These are phyloP conservation scores for Hypoxylon crocopeplum DNA, from an alignment of 495 filamentous ascomycete species.

Conservation along the genomic window DNA sequence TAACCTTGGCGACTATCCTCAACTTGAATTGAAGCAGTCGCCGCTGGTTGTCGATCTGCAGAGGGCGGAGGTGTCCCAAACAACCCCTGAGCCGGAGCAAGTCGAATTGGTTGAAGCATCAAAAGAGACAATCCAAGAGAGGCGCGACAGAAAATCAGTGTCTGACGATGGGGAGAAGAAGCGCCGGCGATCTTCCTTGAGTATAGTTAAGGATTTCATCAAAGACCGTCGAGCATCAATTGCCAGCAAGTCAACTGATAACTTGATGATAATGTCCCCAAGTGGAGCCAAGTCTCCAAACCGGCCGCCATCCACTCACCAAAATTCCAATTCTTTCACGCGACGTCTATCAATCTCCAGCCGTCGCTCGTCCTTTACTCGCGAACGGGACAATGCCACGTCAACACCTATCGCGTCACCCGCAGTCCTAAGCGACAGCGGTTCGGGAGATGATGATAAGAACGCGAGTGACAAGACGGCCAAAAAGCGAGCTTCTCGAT, in stretches of 20 bases:
- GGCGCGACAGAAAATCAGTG: slow-evolving; percentile 43
- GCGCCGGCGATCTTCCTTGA: slow-evolving; percentile 55
- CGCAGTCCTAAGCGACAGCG: slow-evolving; percentile 41
- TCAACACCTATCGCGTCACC: slow-evolving; percentile 38
- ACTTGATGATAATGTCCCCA: slow-evolving; percentile 40
- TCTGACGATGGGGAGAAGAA: slow-evolving; percentile 38
- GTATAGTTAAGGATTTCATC: slow-evolving; percentile 60
- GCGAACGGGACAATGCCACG: slow-evolving; percentile 35
- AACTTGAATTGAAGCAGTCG: slow-evolving; percentile 72
- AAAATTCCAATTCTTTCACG: slow-evolving; percentile 36
- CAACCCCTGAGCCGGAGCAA: slow-evolving; percentile 22
- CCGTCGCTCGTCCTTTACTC: slow-evolving; percentile 50
- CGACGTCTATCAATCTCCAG: slow-evolving; percentile 55
- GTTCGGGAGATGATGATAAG: slow-evolving; percentile 43
- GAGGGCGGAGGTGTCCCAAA: slow-evolving; percentile 43
- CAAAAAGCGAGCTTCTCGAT: slow-evolving; percentile 69
- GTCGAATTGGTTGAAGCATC: slow-evolving; percentile 29
- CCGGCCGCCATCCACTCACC: slow-evolving; percentile 50
- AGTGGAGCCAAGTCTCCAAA: slow-evolving; percentile 48
- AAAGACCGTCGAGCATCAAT: slow-evolving; percentile 55
- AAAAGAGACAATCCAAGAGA: slow-evolving; percentile 44
- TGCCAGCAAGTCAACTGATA: slow-evolving; percentile 51
- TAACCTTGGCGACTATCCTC: slow-evolving; percentile 48
- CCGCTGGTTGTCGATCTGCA: slow-evolving; percentile 75
- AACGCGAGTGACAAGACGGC: slow-evolving; percentile 62